phyloP scores from a whole-genome alignment of 1,284 basidiomycete species.

The Irpex lacteus region DNA sequence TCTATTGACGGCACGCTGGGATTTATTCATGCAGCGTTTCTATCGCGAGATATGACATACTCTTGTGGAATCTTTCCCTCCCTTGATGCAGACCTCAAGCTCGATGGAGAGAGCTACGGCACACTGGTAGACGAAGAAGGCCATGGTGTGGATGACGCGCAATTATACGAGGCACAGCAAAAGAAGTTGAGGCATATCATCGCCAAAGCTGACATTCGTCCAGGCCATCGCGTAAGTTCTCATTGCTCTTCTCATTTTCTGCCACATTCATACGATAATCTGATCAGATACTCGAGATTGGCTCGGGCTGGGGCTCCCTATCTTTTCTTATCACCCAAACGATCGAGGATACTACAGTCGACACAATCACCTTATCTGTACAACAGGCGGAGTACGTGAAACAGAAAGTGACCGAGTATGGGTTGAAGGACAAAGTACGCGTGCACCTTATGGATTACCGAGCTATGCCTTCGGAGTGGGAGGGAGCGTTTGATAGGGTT shows the following conservation, averaged over 20 bases:
- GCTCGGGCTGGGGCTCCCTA: conserved; percentile 80
- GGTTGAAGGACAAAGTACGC: conserved; percentile 47
- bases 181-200: conserved; percentile 61
- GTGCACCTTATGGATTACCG: conserved; percentile 81
- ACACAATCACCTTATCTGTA: conserved; percentile 74
- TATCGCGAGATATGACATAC: conserved; percentile 81
- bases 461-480: conserved; percentile 62
- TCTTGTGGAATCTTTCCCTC: conserved; percentile 73
- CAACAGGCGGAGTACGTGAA: conserved; percentile 69
- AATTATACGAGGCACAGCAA: conserved; percentile 69
- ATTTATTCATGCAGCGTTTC: too few relatives aligned
- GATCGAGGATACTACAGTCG: conserved; percentile 58
- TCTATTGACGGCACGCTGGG: too few relatives aligned
- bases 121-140: conserved; percentile 34
- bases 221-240: conserved; percentile 52
- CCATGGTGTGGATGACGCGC: conserved; percentile 58
- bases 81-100: conserved; percentile 56
- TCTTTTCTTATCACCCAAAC: conserved; percentile 61
- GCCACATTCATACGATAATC: not conserved
- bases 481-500: conserved; percentile 65
- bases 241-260: not conserved
- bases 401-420: conserved; percentile 44
- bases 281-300: conserved; percentile 61
- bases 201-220: conserved; percentile 48
- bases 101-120: conserved; percentile 3